Conservation (phyloP, 768 basidiomycete genomes). For the Tulasnella calospora region DNA sequence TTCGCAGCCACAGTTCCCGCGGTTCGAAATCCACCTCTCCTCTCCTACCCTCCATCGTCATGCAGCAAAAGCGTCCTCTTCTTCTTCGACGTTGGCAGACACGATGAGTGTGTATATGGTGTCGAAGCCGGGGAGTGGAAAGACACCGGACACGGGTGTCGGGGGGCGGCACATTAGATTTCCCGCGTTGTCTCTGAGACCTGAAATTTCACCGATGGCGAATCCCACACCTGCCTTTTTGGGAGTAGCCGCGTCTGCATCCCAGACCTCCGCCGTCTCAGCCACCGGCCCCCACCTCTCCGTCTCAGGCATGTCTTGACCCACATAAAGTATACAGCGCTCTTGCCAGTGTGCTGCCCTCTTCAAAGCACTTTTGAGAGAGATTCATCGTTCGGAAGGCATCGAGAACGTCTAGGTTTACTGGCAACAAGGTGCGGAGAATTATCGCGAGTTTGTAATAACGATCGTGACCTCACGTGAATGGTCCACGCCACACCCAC, state of each 20-base stretch:
- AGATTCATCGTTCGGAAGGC: neutral
- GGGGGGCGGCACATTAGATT: neutral
- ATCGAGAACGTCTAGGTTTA: neutral
- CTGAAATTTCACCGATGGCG: neutral
- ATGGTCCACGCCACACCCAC: constrained; percentile 1
- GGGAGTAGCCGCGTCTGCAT: neutral
- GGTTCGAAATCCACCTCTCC: neutral
- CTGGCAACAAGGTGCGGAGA: neutral
- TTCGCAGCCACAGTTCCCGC: neutral
- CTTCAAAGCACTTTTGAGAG: neutral
- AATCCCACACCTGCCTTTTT: constrained; percentile 1
- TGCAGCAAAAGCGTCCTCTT: neutral
- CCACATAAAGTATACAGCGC: too few species aligned
- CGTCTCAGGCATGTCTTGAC: neutral
- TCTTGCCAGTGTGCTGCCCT: neutral
- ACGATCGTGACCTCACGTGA: neutral
- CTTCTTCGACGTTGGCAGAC: neutral
- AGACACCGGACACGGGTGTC: neutral
- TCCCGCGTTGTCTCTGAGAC: neutral
- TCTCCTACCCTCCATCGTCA: neutral
- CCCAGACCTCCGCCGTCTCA: neutral
- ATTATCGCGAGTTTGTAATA: neutral
- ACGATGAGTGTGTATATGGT: neutral
- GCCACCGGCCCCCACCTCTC: neutral
- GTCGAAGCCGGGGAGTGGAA: neutral